phyloP scores from a whole-genome alignment of 768 basidiomycete genomes.

The Mycena vitilis region DNA sequence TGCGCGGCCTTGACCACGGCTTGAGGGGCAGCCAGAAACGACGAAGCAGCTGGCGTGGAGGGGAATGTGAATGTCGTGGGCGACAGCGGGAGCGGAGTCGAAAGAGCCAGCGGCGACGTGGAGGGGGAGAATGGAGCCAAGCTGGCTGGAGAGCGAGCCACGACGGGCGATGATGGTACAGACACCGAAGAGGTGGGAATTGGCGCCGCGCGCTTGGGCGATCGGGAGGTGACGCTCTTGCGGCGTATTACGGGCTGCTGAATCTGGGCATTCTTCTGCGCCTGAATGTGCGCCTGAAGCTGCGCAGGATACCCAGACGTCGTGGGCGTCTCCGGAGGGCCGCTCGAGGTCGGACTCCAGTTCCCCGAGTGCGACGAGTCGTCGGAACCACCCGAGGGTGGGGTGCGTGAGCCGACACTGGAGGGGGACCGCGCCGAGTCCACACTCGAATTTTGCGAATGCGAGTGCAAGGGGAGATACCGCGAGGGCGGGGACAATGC shows the following conservation, averaged over 20 bases:
- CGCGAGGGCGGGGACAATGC: too few relatives aligned
- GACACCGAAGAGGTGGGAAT: background rate
- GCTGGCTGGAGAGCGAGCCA: background rate
- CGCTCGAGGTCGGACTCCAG: conserved; percentile 13
- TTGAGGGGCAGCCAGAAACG: background rate
- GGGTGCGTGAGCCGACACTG: background rate
- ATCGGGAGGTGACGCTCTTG: background rate
- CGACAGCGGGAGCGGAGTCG: background rate
- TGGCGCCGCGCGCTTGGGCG: background rate
- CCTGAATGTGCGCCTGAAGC: background rate
- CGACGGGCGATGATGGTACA: background rate
- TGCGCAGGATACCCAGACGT: background rate
- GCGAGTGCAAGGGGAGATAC: background rate
- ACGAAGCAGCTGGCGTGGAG: too few relatives aligned
- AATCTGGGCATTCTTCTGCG: background rate
- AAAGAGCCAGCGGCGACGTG: background rate
- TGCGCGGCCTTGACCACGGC: background rate
- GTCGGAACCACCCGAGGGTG: background rate
- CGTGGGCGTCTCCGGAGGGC: conserved; percentile 6
- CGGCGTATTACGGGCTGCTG: background rate
- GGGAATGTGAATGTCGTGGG: too few relatives aligned
- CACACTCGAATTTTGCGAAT: background rate
- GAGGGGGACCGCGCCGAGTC: background rate
- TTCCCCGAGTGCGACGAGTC: background rate
- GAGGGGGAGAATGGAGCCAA: too few relatives aligned